A percentile compares a stretch with the other conserved stretches of the same genome.
Conservation (phyloP, 2,329 filamentous ascomycete genomes). For the Botrytis elliptica region DNA sequence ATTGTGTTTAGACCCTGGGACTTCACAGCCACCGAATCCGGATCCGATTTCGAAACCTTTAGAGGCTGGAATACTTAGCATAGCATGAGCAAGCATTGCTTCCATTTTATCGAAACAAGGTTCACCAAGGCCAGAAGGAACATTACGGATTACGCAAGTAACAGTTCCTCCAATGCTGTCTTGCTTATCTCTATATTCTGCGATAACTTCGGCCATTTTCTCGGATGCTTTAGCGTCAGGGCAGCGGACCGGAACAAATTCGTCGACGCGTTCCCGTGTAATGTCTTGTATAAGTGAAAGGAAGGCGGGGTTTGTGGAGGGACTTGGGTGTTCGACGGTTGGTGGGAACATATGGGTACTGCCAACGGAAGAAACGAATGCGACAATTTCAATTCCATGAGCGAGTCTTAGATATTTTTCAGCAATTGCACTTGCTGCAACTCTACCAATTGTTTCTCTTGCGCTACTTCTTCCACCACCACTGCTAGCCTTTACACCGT, state of each 20-base stretch:
- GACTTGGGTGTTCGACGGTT: slow-evolving; percentile 63
- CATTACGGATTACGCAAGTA: slow-evolving; percentile 87
- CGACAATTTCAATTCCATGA: slow-evolving; percentile 86
- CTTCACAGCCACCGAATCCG: slow-evolving; percentile 82
- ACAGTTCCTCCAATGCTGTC: slow-evolving; percentile 96
- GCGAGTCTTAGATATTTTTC: slow-evolving; percentile 85
- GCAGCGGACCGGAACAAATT: slow-evolving; percentile 82
- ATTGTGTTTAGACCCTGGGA: slow-evolving; percentile 89
- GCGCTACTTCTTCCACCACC: slow-evolving; percentile 89
- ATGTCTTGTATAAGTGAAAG: slow-evolving; percentile 70
- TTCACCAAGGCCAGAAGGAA: slow-evolving; percentile 83
- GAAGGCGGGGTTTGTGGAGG: slow-evolving; percentile 76
- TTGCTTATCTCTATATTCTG: slow-evolving; percentile 70
- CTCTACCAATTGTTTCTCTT: slow-evolving; percentile 91
- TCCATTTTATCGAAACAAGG: slow-evolving; percentile 96
- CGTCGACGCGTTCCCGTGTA: slow-evolving; percentile 74
- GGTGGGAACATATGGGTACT: slow-evolving; percentile 73
- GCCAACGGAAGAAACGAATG: slow-evolving; percentile 85
- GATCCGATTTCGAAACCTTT: slow-evolving; percentile 97
- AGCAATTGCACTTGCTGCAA: slow-evolving; percentile 87
- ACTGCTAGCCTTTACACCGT: slow-evolving; percentile 86
- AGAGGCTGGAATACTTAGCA: slow-evolving; percentile 91
- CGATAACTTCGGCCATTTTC: slow-evolving; percentile 78
- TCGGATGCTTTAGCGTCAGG: slow-evolving; percentile 64
- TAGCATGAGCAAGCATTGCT: slow-evolving; percentile 85